These are phyloP conservation scores for Apostasia ramifera DNA, from an alignment of 106 monocot species.

Conservation along the genomic window DNA sequence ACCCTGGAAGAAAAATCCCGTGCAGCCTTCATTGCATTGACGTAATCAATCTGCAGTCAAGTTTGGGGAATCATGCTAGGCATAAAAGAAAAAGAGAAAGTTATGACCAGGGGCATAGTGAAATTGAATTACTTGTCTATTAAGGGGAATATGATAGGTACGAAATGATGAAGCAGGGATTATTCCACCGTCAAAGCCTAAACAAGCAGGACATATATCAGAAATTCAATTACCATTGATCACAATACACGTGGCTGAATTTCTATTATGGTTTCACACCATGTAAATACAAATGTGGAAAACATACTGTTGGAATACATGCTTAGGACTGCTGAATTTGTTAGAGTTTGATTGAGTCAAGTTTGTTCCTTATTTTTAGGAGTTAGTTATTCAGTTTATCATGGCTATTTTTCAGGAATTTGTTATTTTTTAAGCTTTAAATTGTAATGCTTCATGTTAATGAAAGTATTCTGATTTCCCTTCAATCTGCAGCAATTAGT, in stretches of 20 bases:
- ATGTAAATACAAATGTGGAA: too few species aligned
- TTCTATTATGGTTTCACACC: neutral
- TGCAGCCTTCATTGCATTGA: slow-evolving; percentile 86
- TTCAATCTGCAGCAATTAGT: too few species aligned
- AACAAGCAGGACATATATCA: neutral
- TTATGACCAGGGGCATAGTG: neutral
- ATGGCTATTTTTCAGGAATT: too few species aligned
- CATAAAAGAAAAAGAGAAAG: neutral
- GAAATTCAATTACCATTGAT: neutral
- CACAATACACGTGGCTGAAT: neutral
- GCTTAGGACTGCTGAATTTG: too few species aligned
- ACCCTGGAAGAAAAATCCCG: slow-evolving; percentile 74
- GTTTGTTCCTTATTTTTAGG: too few species aligned
- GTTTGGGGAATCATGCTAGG: slow-evolving; percentile 1
- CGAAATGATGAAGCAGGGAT: slow-evolving; percentile 88
- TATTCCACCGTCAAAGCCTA: slow-evolving; percentile 77
- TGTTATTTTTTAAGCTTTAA: too few species aligned
- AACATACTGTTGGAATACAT: too few species aligned
- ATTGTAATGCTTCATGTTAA: too few species aligned
- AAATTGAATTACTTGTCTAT: slow-evolving; percentile 67
- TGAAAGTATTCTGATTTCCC: too few species aligned
- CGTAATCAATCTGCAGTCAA: slow-evolving; percentile 70
- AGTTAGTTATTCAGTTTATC: too few species aligned
- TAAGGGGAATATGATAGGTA: slow-evolving; percentile 94
- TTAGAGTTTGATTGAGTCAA: too few species aligned